Base-by-base conservation (phyloP, 768 basidiomycete genomes). In the Cystobasidium ongulense region DNA sequence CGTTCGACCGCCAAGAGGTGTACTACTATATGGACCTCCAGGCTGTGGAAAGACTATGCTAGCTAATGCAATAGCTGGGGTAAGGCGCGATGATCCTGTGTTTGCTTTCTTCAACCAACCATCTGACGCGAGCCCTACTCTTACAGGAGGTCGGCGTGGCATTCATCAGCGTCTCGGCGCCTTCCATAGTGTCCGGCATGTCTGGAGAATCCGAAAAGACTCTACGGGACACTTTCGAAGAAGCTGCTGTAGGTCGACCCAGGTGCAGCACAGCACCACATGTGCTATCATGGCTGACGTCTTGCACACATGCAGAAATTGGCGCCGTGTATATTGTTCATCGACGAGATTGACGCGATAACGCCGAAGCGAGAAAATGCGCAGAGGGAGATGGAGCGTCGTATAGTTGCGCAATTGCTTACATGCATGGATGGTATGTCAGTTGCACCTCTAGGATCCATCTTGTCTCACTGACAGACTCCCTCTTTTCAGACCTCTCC, bases 121-220 rank as follows among this genome's bases (percentile, higher is more conserved):
- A 46, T n/a, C 43, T 46, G 43, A 46, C 43, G 43, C 13, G 13
- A n/a, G 43, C 13, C n/a, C 43, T n/a, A 13, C 43, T 46, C 18
- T 7, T 62, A 15, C 77, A 96, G 94, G 93, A 97, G 84, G 85
- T 97, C 1, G 89, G 88, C 1, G 84, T 95, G 1, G 94, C 95
- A 0, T 97, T 99, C 79, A 93, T 99, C 76, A 90, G 84, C 63
- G 88, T 99, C 74, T 95, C 95, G 1, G 95, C 95, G 0, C 96
- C 96, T 0, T 91, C 91, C 0, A 89, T 99, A 73, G 92, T 99
- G 8, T 93, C 91, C 1, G 95, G 96, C 0, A 96, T 98, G 92
- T 96, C 92, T 0, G 96, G 96, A 57, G 96, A 99, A 81, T 94
- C 92, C 0, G 96, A 99, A 80, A 98, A 95, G 83, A 94, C 92